phyloP scores from a whole-genome alignment of 2,329 filamentous ascomycete genomes.

The Sphaceloma murrayae region DNA sequence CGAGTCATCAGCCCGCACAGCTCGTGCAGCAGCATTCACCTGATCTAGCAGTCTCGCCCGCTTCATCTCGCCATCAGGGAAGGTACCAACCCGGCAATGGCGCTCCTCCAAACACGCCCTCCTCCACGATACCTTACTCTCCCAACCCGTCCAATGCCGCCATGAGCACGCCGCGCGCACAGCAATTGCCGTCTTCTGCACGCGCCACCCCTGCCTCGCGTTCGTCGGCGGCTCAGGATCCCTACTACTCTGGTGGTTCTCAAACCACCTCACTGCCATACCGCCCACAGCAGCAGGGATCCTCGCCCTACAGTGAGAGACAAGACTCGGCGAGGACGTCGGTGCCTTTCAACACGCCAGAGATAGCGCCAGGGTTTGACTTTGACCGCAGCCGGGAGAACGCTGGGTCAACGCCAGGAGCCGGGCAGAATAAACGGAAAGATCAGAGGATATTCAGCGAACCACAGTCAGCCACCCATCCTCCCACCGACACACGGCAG shows the following conservation, averaged over 20 bases:
- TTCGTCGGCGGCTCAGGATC: slow-evolving; percentile 67
- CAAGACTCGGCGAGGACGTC: slow-evolving; percentile 19
- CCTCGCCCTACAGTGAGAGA: slow-evolving; percentile 23
- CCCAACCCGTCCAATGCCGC: slow-evolving; percentile 22
- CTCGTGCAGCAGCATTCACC: slow-evolving; percentile 20
- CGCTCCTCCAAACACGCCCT: slow-evolving; percentile 33
- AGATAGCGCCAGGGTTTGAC: slow-evolving; percentile 35
- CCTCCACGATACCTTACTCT: slow-evolving; percentile 29
- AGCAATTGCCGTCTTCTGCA: slow-evolving; percentile 34
- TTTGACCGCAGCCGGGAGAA: slow-evolving; percentile 30
- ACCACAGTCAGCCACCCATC: slow-evolving; percentile 40
- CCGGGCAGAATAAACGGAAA: slow-evolving; percentile 24
- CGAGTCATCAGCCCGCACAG: slow-evolving; percentile 16
- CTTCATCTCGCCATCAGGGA: slow-evolving; percentile 31
- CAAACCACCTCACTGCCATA: slow-evolving; percentile 22
- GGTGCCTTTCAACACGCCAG: slow-evolving; percentile 30
- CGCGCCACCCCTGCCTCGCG: slow-evolving; percentile 36
- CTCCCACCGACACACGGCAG: slow-evolving; percentile 29
- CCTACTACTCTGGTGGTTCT: slow-evolving; percentile 35
- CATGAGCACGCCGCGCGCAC: slow-evolving; percentile 39
- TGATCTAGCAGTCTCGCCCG: slow-evolving; percentile 27
- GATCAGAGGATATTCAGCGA: slow-evolving; percentile 17
- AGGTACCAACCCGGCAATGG: slow-evolving; percentile 33
- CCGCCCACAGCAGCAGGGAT: slow-evolving; percentile 22
- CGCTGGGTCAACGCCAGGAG: slow-evolving; percentile 15